These are phyloP conservation scores for Acrodontium crateriforme DNA, from an alignment of 2,329 filamentous ascomycete species.

Conservation along the genomic window DNA sequence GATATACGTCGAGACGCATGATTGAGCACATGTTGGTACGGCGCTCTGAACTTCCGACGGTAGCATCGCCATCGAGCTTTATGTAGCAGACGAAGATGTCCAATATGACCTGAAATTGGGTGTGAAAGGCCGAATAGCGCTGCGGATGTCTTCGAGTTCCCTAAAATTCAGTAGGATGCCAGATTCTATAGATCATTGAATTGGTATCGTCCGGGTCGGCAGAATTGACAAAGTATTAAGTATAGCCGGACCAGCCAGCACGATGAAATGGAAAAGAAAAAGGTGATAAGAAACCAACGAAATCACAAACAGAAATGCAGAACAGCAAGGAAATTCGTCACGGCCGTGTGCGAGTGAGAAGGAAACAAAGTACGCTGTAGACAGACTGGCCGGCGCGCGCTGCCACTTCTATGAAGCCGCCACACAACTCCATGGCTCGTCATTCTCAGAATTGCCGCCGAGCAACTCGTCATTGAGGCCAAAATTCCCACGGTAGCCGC, in stretches of 20 bases:
- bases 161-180: not conserved
- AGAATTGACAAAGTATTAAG: not conserved
- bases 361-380: not conserved
- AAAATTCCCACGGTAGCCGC: constrained; percentile 1
- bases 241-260: not conserved
- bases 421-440: constrained; percentile 1
- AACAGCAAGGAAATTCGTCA: not conserved
- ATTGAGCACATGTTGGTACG: constrained; percentile 18
- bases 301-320: not conserved
- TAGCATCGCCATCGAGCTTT: constrained; percentile 4
- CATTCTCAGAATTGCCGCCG: constrained; percentile 1
- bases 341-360: not conserved
- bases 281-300: not conserved
- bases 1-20: constrained; percentile 16
- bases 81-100: constrained; percentile 5
- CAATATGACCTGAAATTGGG: constrained; percentile 1
- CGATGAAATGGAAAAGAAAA: not conserved
- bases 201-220: no score
- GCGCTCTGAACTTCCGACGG: constrained; percentile 9
- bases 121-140: not conserved
- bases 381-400: no score
- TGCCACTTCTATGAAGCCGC: not conserved
- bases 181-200: not conserved
- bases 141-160: constrained; percentile 1
- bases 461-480: constrained; percentile 1